Percentiles rank a stretch among this genome's conserved stretches.
phyloP scores from a whole-genome alignment of 768 basidiomycete species.

The Leccinum subtestaceum region DNA sequence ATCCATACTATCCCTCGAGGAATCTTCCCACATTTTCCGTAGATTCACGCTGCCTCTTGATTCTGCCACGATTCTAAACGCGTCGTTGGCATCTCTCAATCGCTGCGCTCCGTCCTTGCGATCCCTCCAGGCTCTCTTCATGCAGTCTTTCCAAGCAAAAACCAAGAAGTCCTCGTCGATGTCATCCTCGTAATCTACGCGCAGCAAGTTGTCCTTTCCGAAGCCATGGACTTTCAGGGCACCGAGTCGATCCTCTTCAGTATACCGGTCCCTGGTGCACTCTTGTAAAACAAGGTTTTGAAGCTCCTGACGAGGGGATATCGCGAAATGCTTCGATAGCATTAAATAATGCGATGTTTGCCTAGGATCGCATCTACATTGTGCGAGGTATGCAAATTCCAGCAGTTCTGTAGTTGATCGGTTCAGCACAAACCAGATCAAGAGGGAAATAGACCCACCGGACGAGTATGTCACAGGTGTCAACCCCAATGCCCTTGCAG shows the following conservation, averaged over 20 bases:
- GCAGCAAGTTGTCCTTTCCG: constrained; percentile 53
- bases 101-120: constrained; percentile 41
- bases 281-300: constrained; percentile 61
- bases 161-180: constrained; percentile 69
- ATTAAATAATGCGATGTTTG: constrained; percentile 62
- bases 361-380: constrained; percentile 76
- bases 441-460: constrained; percentile 39
- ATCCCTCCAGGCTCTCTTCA: constrained; percentile 55
- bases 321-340: constrained; percentile 49
- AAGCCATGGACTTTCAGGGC: constrained; percentile 62
- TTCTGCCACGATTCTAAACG: constrained; percentile 69
- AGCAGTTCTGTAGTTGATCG: constrained; percentile 52
- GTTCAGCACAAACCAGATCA: constrained; percentile 2
- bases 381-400: constrained; percentile 72
- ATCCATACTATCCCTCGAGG: constrained; percentile 58
- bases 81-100: constrained; percentile 59
- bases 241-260: constrained; percentile 47
- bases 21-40: constrained; percentile 50
- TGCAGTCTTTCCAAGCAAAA: constrained; percentile 62
- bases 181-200: constrained; percentile 68
- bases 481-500: constrained; percentile 56
- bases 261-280: constrained; percentile 61
- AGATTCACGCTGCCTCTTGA: constrained; percentile 50
- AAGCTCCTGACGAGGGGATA: constrained; percentile 42
- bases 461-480: constrained; percentile 64